Percentiles rank a stretch among this genome's conserved stretches.
These are phyloP conservation scores for Ophiobolus disseminans DNA, from an alignment of 2,329 filamentous ascomycete species.

Conservation along the genomic window DNA sequence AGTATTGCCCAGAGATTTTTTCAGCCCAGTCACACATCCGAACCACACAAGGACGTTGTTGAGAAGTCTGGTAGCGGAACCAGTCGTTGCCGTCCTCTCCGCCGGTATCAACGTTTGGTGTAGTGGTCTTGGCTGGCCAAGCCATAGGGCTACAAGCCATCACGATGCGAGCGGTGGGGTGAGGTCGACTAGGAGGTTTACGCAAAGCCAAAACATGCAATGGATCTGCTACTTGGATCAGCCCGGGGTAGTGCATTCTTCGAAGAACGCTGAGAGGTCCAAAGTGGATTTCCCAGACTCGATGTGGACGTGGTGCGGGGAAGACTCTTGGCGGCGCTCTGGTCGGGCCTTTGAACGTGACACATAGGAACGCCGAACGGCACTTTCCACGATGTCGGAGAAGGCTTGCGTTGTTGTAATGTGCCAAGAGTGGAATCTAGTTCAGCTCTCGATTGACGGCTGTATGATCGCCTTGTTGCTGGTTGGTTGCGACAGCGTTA, in stretches of 20 bases:
- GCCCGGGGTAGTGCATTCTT: neutral
- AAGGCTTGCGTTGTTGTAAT: neutral
- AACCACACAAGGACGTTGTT: neutral
- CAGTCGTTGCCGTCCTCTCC: neutral
- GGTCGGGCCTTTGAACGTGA: neutral
- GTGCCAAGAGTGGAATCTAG: neutral
- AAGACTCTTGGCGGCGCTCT: conserved; percentile 2
- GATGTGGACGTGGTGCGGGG: conserved; percentile 4
- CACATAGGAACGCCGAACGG: neutral
- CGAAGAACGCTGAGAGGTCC: neutral
- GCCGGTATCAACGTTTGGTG: neutral
- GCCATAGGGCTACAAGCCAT: neutral
- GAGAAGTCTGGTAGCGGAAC: neutral
- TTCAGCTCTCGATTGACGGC: neutral
- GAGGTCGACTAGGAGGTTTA: neutral
- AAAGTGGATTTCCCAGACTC: neutral
- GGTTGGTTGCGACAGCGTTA: too few species aligned
- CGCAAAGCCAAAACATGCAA: conserved; percentile 1
- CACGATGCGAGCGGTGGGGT: neutral
- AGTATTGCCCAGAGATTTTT: conserved; percentile 4
- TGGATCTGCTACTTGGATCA: neutral
- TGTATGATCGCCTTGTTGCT: neutral
- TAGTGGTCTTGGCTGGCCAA: neutral
- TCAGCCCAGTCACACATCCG: neutral
- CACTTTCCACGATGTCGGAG: neutral